These are phyloP conservation scores for Symbiodinium natans DNA, from an alignment of 73 alveolate species.

Conservation along the genomic window DNA sequence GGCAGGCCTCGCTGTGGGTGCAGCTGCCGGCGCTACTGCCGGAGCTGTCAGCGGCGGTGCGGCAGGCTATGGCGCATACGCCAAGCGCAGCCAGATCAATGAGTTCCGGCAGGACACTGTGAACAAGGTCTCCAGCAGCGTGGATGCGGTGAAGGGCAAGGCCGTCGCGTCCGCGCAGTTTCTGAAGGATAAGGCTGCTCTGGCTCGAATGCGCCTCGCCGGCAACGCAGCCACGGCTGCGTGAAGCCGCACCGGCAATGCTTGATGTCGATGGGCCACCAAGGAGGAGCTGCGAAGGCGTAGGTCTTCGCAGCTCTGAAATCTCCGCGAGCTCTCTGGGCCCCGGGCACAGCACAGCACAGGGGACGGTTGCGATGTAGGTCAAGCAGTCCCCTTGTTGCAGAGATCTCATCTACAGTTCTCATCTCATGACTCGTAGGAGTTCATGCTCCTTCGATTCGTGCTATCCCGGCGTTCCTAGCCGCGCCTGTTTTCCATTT, in stretches of 20 bases:
- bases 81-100: constrained; percentile 67
- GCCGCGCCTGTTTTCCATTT: neutral
- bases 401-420: too few relatives aligned
- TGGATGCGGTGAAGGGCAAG: constrained; percentile 73
- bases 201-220: constrained; percentile 10
- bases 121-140: constrained; percentile 68
- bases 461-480: too few relatives aligned
- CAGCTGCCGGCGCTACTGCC: constrained; percentile 50
- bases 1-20: constrained; percentile 86
- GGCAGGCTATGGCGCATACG: constrained; percentile 57
- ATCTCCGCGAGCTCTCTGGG: neutral
- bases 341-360: neutral
- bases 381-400: constrained; percentile 12
- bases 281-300: neutral
- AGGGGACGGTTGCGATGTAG: neutral
- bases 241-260: neutral
- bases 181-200: constrained; percentile 47
- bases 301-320: neutral
- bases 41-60: constrained; percentile 83
- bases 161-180: constrained; percentile 66
- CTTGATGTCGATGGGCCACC: too few relatives aligned
- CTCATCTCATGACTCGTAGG: too few relatives aligned
- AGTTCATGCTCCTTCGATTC: too few relatives aligned
- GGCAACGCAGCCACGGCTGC: constrained; percentile 1
- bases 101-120: constrained; percentile 62